phyloP scores from a whole-genome alignment of 1,284 basidiomycete species.

The Anthracocystis panici-leucophaei region DNA sequence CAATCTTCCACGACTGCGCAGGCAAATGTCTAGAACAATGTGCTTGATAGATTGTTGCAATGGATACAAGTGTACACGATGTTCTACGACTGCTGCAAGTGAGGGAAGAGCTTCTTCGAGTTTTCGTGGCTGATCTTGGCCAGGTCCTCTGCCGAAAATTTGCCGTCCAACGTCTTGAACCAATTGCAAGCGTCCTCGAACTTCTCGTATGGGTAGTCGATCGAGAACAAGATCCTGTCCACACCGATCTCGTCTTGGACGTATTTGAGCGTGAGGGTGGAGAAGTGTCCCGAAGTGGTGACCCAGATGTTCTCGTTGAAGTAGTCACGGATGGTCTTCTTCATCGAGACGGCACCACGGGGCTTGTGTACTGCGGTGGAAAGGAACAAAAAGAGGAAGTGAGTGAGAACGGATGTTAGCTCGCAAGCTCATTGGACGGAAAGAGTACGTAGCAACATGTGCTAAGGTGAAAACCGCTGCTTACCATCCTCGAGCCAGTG shows the following conservation, averaged over 20 bases:
- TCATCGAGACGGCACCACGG: constrained; percentile 53
- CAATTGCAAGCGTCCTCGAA: constrained; percentile 67
- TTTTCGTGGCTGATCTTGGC: constrained; percentile 53
- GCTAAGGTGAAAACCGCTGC: background rate
- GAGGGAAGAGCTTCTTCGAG: constrained; percentile 48
- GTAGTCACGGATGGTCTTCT: constrained; percentile 56
- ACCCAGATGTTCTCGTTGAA: constrained; percentile 67
- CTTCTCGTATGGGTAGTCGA: constrained; percentile 69
- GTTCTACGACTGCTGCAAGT: constrained; percentile 26
- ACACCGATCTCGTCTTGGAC: constrained; percentile 60
- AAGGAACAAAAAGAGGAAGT: background rate
- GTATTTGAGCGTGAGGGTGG: constrained; percentile 57
- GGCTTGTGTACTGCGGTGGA: constrained; percentile 53
- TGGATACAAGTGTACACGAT: background rate
- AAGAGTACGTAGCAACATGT: background rate
- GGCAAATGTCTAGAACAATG: background rate
- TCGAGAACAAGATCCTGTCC: constrained; percentile 69
- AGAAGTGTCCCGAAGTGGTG: constrained; percentile 63
- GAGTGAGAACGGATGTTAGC: background rate
- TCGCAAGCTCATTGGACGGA: too few relatives aligned
- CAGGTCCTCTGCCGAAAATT: constrained; percentile 38
- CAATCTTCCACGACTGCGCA: background rate
- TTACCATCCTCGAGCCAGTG: constrained; percentile 68
- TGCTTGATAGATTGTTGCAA: background rate
- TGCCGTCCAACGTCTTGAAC: constrained; percentile 55